Evolutionary conservation across 2,329 filamentous ascomycete genomes (phyloP), one percentile per base, ranked within the genome.

Genomic region (Verticillium nonalfalfae): DNA sequence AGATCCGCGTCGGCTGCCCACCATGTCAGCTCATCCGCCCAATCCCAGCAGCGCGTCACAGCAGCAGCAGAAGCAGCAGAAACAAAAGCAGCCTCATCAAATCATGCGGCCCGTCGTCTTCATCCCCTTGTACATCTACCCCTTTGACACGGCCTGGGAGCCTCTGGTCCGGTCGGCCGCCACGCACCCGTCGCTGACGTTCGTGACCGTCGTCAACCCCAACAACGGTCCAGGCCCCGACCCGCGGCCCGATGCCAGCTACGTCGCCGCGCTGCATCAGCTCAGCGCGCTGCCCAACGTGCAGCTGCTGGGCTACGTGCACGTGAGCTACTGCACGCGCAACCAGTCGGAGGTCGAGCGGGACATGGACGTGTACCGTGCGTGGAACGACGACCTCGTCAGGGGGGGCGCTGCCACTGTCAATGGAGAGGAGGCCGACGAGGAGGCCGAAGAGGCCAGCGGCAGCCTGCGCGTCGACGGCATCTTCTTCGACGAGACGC

Each of bases 401-500:
- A 18, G 26, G 7, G 18, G 26, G 26, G 26, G 26, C 26, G 26
- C 26, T 26, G 26, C 26, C 26, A 26, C 26, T n/a, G n/a, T n/a
- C n/a, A n/a, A n/a, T 4, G 4, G 26, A 26, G 26, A 26, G 26
- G 26, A 26, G 26, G 4, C 26, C 26, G 4, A 26, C 3, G 26
- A 4, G 26, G 26, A 26, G 26, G 4, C 26, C 26, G 4, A 4
- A 26, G 26, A 26, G 26, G 18, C n/a, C 45, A 50, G 18, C 26
- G 45, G 18, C 45, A 10, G n/a, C 3, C 68, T 81, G 58, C 70
- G 74, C 26, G 70, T 82, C 66, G 72, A 73, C 59, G 79, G 78
- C 58, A 79, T 81, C 65, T 81, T 81, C 68, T 76, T 81, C 61
- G 79, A 81, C 63, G 78, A 82, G 68, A 76, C 75, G 52, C 78